A percentile compares a stretch with the other conserved stretches of the same genome.
These are phyloP conservation scores for Paecilomyces sp. DNA, from an alignment of 2,329 filamentous ascomycete genomes.

Conservation along the genomic window DNA sequence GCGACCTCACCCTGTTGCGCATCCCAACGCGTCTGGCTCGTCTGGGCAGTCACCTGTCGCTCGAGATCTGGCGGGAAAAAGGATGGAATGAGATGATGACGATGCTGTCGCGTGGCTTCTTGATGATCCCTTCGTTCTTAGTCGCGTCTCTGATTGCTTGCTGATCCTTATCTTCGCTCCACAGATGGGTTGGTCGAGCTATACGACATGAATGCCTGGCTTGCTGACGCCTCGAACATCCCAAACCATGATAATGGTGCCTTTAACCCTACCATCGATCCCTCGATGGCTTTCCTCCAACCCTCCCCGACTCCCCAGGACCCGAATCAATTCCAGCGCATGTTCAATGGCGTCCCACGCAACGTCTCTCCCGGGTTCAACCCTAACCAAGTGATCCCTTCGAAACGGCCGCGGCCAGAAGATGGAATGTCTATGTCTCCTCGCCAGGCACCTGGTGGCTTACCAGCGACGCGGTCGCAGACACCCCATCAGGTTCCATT, in stretches of 20 bases:
- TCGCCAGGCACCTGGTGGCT: slow-evolving; percentile 63
- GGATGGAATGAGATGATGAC: slow-evolving; percentile 2
- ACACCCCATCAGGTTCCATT: slow-evolving; percentile 77
- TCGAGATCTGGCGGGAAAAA: not conserved
- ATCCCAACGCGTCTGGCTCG: slow-evolving; percentile 17
- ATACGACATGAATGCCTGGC: slow-evolving; percentile 47
- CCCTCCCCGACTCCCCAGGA: slow-evolving; percentile 41
- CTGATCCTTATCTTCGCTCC: slow-evolving; percentile 17
- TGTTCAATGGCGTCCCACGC: slow-evolving; percentile 79
- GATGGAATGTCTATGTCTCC: slow-evolving; percentile 81
- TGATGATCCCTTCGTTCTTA: slow-evolving; percentile 2
- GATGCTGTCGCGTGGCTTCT: slow-evolving; percentile 1
- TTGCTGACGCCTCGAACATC: slow-evolving; percentile 40
- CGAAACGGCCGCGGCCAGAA: slow-evolving; percentile 79
- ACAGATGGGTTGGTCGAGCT: slow-evolving; percentile 41
- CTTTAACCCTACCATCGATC: slow-evolving; percentile 41
- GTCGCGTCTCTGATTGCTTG: slow-evolving; percentile 6
- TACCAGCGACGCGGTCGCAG: slow-evolving; percentile 80
- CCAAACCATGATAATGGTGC: slow-evolving; percentile 43
- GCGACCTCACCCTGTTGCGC: slow-evolving; percentile 11
- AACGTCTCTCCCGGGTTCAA: slow-evolving; percentile 76
- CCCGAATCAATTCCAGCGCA: slow-evolving; percentile 50
- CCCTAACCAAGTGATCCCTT: slow-evolving; percentile 76
- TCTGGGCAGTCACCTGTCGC: not conserved
- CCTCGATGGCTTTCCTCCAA: slow-evolving; percentile 42